Conservation (phyloP, 2,329 filamentous ascomycete species). For the Claviceps arundinis region DNA sequence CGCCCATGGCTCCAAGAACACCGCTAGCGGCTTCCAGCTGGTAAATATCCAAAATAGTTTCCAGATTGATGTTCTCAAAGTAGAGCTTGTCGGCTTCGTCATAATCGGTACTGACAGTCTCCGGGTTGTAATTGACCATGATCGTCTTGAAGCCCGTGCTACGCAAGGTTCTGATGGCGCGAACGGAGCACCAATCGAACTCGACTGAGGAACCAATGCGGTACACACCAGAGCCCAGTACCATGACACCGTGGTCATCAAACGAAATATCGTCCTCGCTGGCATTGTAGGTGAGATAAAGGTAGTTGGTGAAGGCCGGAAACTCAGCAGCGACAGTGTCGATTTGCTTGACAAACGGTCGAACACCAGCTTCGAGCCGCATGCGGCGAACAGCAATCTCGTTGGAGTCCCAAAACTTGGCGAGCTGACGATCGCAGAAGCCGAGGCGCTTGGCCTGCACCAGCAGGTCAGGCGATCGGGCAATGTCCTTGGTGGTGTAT, state of each 20-base stretch:
- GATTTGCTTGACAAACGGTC: conserved; percentile 91
- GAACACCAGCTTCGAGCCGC: conserved; percentile 74
- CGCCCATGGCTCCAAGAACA: conserved; percentile 90
- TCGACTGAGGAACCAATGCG: conserved; percentile 95
- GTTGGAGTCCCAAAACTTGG: conserved; percentile 88
- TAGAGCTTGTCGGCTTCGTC: conserved; percentile 91
- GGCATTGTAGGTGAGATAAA: conserved; percentile 93
- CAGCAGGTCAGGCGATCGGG: conserved; percentile 50
- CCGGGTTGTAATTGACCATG: conserved; percentile 91
- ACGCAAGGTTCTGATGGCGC: conserved; percentile 81
- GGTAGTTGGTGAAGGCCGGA: conserved; percentile 86
- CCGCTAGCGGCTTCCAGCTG: conserved; percentile 71
- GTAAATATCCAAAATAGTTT: conserved; percentile 89
- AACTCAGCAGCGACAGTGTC: conserved; percentile 97
- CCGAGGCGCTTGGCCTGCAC: conserved; percentile 84
- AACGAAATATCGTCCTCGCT: conserved; percentile 74
- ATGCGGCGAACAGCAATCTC: conserved; percentile 78
- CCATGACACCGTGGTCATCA: conserved; percentile 87
- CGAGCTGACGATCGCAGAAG: conserved; percentile 86
- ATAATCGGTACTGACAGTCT: conserved; percentile 82
- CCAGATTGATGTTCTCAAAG: conserved; percentile 88
- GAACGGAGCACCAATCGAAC: conserved; percentile 97
- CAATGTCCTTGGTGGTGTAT: conserved; percentile 52
- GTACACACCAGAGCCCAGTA: conserved; percentile 90
- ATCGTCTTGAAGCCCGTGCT: conserved; percentile 81